Base-by-base conservation (phyloP, 164 flowering plant species). In the Kalanchoe fedtschenkoi region DNA sequence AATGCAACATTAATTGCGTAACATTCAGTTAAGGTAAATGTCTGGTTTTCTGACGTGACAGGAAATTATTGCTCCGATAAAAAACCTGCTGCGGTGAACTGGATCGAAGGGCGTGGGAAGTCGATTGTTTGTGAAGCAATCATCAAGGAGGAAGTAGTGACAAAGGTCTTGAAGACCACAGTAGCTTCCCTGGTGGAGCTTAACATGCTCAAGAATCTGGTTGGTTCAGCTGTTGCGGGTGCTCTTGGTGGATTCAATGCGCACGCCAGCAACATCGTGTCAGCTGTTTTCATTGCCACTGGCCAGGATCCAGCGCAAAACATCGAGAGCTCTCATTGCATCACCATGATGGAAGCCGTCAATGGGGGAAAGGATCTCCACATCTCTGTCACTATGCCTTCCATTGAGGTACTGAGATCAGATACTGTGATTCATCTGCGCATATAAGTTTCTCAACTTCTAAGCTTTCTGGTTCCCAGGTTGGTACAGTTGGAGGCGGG, bases 271-370 rank as follows among this genome's bases (percentile, higher is more conserved):
- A 88, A 88, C 66, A 80, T 86, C 16, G 93, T 89, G 13, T 84
- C 96, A 21, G 96, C 96, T 2, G 56, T 89, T 15, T 89, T 71
- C 54, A 77, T 89, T 43, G 96, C 96, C 26, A 89, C 96, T 9
- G 96, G 96, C n/a, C 96, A 89, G 71, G 96, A 89, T 64, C 93
- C 96, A 7, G 96, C 93, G 0, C 96, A 89, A 56, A 89, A 87
- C 58, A 71, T 89, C 3, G 96, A 89, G 83, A 89, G 93, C 65
- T 89, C 93, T 61, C 86, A 84, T 70, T 89, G 96, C 72, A 81
- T 89, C 43, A 89, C 96, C 62, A 83, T 86, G 93, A 81, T 89
- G 87, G 96, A 89, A 75, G 78, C 92, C 59, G 78, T 82, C 38
- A 83, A 86, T 63, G 82, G 74, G 63, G 93, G 91, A 8, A 84